Percentiles rank a stretch among this genome's conserved stretches.
These are phyloP conservation scores for Magnusiomyces fungicola DNA, from an alignment of 1,139 yeast genomes.

Conservation along the genomic window DNA sequence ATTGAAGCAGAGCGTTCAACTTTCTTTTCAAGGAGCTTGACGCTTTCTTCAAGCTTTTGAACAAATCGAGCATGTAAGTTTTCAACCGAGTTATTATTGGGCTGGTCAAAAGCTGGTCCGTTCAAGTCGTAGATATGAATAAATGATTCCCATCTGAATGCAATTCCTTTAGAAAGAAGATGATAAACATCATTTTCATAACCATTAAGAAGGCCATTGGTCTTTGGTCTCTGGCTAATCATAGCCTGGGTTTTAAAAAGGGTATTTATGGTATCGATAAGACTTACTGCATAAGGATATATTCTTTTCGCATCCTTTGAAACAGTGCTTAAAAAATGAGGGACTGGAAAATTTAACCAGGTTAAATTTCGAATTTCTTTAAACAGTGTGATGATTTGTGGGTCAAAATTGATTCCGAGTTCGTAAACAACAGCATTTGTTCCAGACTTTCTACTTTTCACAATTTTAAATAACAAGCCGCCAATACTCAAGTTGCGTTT, in stretches of 20 bases:
- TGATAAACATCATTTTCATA: conserved; percentile 34
- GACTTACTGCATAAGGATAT: conserved; percentile 51
- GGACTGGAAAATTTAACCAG: conserved; percentile 52
- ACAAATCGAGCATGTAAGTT: conserved; percentile 38
- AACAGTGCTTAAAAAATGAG: conserved; percentile 40
- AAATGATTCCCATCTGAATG: conserved; percentile 50
- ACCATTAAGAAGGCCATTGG: conserved; percentile 39
- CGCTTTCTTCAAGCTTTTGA: conserved; percentile 36
- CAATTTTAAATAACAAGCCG: conserved; percentile 38
- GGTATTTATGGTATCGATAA: conserved; percentile 44
- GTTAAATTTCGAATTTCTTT: conserved; percentile 49
- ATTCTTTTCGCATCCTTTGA: conserved; percentile 44
- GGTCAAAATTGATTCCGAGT: conserved; percentile 46
- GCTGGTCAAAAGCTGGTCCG: conserved; percentile 20
- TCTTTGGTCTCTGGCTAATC: conserved; percentile 33
- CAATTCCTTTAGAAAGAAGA: conserved; percentile 30
- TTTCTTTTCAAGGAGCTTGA: conserved; percentile 34
- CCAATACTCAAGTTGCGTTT: conserved; percentile 26
- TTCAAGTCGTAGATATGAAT: conserved; percentile 43
- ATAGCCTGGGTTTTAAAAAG: conserved; percentile 24
- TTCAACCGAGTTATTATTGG: conserved; percentile 26
- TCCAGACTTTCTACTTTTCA: conserved; percentile 20
- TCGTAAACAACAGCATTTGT: conserved; percentile 17
- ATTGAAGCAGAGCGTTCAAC: conserved; percentile 27
- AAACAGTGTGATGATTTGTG: conserved; percentile 38